These are phyloP conservation scores for Ambrosia artemisiifolia DNA, from an alignment of 129 eudicot genomes.

Conservation along the genomic window DNA sequence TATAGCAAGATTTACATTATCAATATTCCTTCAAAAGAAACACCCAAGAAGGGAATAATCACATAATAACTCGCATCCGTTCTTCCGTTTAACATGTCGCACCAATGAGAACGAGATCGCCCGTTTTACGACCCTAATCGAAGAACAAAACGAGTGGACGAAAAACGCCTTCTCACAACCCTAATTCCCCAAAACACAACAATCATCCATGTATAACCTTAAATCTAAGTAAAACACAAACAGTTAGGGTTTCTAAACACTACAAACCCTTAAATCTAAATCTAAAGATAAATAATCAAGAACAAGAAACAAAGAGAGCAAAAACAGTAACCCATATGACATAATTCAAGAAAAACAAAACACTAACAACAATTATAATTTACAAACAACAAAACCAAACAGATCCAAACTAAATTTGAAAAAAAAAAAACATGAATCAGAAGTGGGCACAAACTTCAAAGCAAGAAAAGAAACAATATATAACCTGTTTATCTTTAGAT, in stretches of 20 bases:
- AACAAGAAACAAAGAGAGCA: not conserved
- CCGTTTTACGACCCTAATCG: not conserved
- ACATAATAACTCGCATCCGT: conserved; percentile 1
- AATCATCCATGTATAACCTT: not conserved
- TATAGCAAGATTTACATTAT: conserved; percentile 9
- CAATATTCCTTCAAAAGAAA: not conserved
- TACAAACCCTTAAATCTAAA: not conserved
- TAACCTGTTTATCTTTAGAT: conserved; percentile 52
- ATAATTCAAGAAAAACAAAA: conserved; percentile 10
- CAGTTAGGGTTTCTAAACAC: conserved; percentile 21
- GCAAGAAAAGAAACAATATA: conserved; percentile 1
- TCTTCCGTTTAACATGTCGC: not conserved
- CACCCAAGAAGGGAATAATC: not conserved
- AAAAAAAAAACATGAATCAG: conserved; percentile 25
- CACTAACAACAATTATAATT: conserved; percentile 3
- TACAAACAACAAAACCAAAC: conserved; percentile 12
- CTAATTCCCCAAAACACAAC: conserved; percentile 12
- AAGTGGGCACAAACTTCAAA: conserved; percentile 29
- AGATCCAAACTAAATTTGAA: conserved; percentile 30
- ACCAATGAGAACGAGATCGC: not conserved
- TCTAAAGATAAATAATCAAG: not conserved
- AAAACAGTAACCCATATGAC: conserved; percentile 13
- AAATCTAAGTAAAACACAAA: conserved; percentile 3
- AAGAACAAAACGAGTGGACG: not conserved
- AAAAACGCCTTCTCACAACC: conserved; percentile 18